Base-by-base conservation (phyloP, 2,329 filamentous ascomycete genomes). In the Aspergillus pseudotamarii region DNA sequence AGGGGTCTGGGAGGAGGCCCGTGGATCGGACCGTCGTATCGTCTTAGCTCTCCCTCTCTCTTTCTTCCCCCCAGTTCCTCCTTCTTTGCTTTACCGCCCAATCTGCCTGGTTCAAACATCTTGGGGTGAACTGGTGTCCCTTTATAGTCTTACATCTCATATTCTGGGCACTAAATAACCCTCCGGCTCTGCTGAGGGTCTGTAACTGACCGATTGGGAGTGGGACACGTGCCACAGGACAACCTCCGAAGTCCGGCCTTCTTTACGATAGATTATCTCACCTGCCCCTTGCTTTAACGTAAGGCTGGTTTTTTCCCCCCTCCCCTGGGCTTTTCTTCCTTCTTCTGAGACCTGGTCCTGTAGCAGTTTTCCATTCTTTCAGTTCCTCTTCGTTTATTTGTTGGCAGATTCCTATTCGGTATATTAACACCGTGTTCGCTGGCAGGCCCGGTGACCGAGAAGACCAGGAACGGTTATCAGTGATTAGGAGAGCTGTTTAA, bases 181-280 rank as follows among this genome's bases (percentile, higher is more conserved):
- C 12, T 38, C 6, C 30, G 12, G 26, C 30, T 21, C 30, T 23
- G 51, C 38, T 38, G 51, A 36, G 12, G 32, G 21, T 36, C 51
- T 59, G 57, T 51, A 41, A 57, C 11, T 32, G 38, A 53, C 23
- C 6, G 46, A 61, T 63, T 57, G 30, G 48, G 38, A 61, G 32
- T 58, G 66, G 61, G 69, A 69, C 73, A 72, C 71, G 73, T 73
- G 71, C 68, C 65, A 38, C 56, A 23, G 34, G 55, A 53, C 50
- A 38, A 53, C 59, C 64, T 73, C 72, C 72, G 72, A 73, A 68
- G 62, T 66, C 68, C 69, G 72, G 71, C 62, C 65, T 69, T 59
- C 65, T 53, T 61, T 28, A 38, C 32, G 51, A 12, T 26, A 55
- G 51, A 34, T 55, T 38, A 55, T 55, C 51, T 53, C 45, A 50